Conservation (phyloP, 495 filamentous ascomycete genomes). For the Neurospora sp. region DNA sequence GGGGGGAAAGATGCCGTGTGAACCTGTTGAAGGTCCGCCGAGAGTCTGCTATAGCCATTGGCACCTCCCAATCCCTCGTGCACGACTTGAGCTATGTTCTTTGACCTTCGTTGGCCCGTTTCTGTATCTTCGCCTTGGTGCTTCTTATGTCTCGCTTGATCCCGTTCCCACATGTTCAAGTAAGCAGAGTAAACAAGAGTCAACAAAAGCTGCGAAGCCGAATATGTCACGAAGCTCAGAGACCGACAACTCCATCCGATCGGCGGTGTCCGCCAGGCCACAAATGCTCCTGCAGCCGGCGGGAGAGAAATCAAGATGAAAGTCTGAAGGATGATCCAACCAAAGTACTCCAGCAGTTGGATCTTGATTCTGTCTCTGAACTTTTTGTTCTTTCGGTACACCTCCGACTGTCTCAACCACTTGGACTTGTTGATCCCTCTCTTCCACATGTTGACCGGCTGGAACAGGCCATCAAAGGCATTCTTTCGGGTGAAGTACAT, state of each 20-base stretch:
- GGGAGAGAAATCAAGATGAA: conserved; percentile 24
- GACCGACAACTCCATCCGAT: conserved; percentile 33
- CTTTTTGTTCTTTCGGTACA: neutral
- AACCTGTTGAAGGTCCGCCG: neutral
- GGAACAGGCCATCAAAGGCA: neutral
- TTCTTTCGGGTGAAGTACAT: neutral
- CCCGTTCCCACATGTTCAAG: neutral
- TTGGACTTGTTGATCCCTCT: conserved; percentile 1
- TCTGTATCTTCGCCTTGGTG: neutral
- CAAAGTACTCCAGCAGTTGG: neutral
- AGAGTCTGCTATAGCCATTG: neutral
- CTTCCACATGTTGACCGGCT: conserved; percentile 4
- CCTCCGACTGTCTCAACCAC: neutral
- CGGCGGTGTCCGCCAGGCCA: conserved; percentile 31
- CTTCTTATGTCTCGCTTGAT: neutral
- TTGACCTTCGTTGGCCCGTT: neutral
- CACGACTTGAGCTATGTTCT: neutral
- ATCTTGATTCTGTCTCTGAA: neutral
- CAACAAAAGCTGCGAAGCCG: conserved; percentile 25
- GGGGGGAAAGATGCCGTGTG: neutral
- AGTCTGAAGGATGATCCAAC: neutral
- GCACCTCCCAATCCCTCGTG: neutral
- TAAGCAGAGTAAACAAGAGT: conserved; percentile 20
- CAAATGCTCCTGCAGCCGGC: neutral
- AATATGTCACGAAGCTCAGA: conserved; percentile 32